phyloP scores from a whole-genome alignment of 129 eudicot genomes.

The Flaveria brownii region DNA sequence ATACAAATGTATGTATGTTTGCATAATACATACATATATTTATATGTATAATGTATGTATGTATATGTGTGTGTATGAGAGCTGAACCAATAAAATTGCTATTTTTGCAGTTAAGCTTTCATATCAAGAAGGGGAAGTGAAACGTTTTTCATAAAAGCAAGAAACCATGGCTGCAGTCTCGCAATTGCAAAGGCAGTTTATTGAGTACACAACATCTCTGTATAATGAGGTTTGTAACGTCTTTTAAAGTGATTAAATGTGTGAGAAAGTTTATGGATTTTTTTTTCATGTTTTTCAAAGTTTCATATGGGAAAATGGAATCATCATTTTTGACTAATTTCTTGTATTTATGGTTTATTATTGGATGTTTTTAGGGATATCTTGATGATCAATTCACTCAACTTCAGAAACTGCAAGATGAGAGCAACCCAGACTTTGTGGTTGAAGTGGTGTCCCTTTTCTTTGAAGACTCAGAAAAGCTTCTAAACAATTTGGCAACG shows the following conservation, averaged over 20 bases:
- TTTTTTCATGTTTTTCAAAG: neutral
- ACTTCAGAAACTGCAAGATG: constrained; percentile 83
- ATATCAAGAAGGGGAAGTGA: constrained; percentile 22
- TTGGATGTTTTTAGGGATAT: constrained; percentile 45
- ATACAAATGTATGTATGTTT: neutral
- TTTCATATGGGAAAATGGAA: neutral
- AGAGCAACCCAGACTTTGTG: constrained; percentile 84
- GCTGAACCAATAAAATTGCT: constrained; percentile 11
- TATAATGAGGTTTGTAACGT: constrained; percentile 57
- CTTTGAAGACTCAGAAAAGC: constrained; percentile 77
- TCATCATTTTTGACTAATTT: neutral
- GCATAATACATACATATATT: neutral
- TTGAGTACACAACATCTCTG: constrained; percentile 56
- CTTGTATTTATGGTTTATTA: constrained; percentile 13
- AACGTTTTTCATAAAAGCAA: constrained; percentile 20
- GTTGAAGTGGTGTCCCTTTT: constrained; percentile 67
- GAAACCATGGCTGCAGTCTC: constrained; percentile 35
- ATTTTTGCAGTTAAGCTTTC: constrained; percentile 32
- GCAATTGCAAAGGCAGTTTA: constrained; percentile 73
- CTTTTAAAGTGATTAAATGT: neutral
- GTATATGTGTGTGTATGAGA: neutral
- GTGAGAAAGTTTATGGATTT: neutral
- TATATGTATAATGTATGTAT: neutral
- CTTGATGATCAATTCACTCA: constrained; percentile 71
- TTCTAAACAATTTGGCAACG: constrained; percentile 67